Evolutionary conservation across 139 green algal species (phyloP).

Genomic region (Mesotaenium endlicherianum): DNA sequence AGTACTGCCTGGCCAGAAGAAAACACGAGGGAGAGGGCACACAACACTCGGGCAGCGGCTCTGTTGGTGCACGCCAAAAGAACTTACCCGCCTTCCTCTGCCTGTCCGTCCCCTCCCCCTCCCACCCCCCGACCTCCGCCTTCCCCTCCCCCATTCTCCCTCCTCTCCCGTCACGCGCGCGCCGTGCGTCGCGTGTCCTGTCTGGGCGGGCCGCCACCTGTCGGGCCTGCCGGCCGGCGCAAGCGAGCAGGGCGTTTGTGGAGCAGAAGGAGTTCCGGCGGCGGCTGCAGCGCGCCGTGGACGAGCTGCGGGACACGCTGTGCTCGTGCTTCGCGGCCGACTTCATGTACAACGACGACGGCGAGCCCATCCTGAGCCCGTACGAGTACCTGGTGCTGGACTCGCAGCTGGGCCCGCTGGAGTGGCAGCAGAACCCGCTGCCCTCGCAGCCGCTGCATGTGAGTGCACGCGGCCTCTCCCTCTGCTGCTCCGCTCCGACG

Average conservation of each 20-base stretch:
- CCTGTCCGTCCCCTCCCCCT: background rate
- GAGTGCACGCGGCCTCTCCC: background rate
- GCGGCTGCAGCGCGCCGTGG: conserved; percentile 42
- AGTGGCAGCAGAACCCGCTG: conserved; percentile 16
- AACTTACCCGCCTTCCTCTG: background rate
- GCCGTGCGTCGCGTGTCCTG: background rate
- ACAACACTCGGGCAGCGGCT: background rate
- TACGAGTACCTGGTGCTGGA: conserved; percentile 31
- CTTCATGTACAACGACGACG: conserved; percentile 44
- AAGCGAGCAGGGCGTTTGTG: background rate
- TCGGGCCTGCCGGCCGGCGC: background rate
- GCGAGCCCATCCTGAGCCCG: conserved; percentile 7
- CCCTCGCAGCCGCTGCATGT: conserved; percentile 35
- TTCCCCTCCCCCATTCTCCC: background rate
- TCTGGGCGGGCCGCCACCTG: background rate
- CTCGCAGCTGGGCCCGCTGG: background rate
- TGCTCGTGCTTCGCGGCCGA: conserved; percentile 30
- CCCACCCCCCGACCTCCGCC: background rate
- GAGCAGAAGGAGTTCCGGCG: conserved; percentile 37
- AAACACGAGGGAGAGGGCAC: too few species aligned
- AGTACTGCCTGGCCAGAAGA: too few species aligned
- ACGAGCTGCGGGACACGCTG: conserved; percentile 35
- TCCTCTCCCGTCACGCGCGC: background rate
- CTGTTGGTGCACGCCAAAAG: background rate
- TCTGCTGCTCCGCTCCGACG: background rate